These are phyloP conservation scores for Papilionanthe hybrid DNA, from an alignment of 116 monocot genomes.

Conservation along the genomic window DNA sequence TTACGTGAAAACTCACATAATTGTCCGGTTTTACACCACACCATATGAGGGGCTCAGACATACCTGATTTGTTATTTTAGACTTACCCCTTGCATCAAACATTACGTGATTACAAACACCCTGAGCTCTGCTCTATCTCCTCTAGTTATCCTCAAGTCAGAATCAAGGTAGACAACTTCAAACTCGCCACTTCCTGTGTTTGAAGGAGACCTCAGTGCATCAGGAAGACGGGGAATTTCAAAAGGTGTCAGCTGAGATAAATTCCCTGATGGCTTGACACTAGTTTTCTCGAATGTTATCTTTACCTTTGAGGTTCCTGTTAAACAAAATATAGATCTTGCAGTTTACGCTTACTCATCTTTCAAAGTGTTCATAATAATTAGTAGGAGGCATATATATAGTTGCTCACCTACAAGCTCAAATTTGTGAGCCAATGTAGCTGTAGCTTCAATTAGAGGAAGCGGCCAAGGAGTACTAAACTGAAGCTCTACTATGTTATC, in stretches of 20 bases:
- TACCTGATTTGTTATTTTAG: too few species aligned
- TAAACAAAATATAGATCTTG: not conserved
- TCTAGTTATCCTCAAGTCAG: constrained; percentile 60
- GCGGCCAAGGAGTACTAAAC: constrained; percentile 86
- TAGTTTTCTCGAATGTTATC: constrained; percentile 72
- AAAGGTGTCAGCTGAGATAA: constrained; percentile 78
- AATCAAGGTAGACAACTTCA: constrained; percentile 76
- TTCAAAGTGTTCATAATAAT: not conserved
- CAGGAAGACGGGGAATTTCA: constrained; percentile 80
- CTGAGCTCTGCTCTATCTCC: constrained; percentile 89
- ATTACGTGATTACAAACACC: constrained; percentile 77
- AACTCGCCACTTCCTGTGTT: constrained; percentile 71
- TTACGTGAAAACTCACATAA: not conserved
- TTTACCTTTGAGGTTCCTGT: constrained; percentile 68
- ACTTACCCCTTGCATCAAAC: too few species aligned
- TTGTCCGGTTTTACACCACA: too few species aligned
- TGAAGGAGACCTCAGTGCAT: constrained; percentile 56
- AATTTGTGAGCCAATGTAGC: constrained; percentile 93
- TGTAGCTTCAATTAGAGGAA: constrained; percentile 63
- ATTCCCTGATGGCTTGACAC: constrained; percentile 60
- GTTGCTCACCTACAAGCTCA: constrained; percentile 53
- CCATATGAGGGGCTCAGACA: too few species aligned
- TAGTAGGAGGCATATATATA: not conserved
- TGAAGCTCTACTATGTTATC: constrained; percentile 91
- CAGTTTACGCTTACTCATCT: not conserved